Evolutionary conservation across 495 filamentous ascomycete species (phyloP).

Genomic region (Penicillium arizonense): DNA sequence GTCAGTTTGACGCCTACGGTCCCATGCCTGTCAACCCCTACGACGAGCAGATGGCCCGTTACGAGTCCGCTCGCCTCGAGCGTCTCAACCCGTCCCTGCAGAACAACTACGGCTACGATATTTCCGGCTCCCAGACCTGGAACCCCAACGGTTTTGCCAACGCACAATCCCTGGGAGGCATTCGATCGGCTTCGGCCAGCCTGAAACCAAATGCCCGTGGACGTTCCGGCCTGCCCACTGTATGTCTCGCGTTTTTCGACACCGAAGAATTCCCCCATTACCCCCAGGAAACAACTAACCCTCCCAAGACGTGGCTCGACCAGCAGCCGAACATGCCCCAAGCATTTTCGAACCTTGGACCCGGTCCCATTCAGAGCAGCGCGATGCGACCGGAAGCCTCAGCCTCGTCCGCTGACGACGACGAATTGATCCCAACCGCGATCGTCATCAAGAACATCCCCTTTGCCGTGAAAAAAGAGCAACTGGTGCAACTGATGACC

Average conservation of each 20-base stretch:
- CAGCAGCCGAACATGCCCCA: constrained; percentile 53
- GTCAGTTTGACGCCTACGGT: constrained; percentile 67
- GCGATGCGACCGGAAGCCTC: constrained; percentile 53
- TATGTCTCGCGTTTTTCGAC: constrained; percentile 33
- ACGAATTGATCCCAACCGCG: constrained; percentile 93
- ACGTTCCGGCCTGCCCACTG: constrained; percentile 57
- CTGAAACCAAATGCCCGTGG: constrained; percentile 55
- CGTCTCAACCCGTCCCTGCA: constrained; percentile 55
- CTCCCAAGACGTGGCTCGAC: constrained; percentile 58
- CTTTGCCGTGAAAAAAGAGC: constrained; percentile 97
- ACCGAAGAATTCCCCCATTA: background rate
- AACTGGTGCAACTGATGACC: constrained; percentile 88
- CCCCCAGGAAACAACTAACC: background rate
- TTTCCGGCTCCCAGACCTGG: constrained; percentile 65
- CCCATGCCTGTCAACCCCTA: constrained; percentile 61
- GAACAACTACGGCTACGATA: constrained; percentile 56
- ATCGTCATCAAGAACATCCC: constrained; percentile 99
- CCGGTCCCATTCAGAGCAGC: constrained; percentile 47
- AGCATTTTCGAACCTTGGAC: constrained; percentile 53
- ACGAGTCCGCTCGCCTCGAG: constrained; percentile 59
- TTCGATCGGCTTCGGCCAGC: constrained; percentile 54
- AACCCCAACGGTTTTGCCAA: constrained; percentile 57
- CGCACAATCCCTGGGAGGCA: constrained; percentile 49
- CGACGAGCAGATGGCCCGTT: constrained; percentile 61
- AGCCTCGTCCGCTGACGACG: constrained; percentile 58